Evolutionary conservation across 164 flowering plant genomes (phyloP).

Genomic region (Stephania yunnanensis): DNA sequence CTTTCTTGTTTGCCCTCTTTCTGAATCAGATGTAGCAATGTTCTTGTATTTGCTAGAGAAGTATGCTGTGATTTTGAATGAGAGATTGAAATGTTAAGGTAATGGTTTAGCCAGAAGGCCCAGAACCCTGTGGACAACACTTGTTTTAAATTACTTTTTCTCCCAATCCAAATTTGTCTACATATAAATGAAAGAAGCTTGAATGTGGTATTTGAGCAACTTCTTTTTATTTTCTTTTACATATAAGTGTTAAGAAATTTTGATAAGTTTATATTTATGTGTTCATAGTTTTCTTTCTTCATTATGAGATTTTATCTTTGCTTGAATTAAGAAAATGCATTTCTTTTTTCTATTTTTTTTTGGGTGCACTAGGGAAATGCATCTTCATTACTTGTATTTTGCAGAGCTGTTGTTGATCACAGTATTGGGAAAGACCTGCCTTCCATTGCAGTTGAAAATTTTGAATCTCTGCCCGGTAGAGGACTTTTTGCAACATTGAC

Average conservation of each 20-base stretch:
- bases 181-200: no score
- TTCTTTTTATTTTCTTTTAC: not conserved
- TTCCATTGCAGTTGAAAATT: conserved; percentile 70
- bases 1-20: no score
- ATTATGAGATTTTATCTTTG: not conserved
- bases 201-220: not conserved
- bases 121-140: no score
- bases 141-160: no score
- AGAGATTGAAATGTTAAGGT: no score
- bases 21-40: no score
- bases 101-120: no score
- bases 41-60: no score
- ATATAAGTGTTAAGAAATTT: not conserved
- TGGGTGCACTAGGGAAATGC: not conserved
- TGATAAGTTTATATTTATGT: not conserved
- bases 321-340: no score
- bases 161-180: no score
- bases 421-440: conserved; percentile 88
- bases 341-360: no score
- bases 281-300: not conserved
- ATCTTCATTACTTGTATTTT: conserved; percentile 18
- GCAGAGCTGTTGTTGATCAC: conserved; percentile 96
- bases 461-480: conserved; percentile 84
- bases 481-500: conserved; percentile 87
- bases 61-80: not conserved